Conservation (phyloP, 140 eudicot species). For the Cichorium intybus region DNA sequence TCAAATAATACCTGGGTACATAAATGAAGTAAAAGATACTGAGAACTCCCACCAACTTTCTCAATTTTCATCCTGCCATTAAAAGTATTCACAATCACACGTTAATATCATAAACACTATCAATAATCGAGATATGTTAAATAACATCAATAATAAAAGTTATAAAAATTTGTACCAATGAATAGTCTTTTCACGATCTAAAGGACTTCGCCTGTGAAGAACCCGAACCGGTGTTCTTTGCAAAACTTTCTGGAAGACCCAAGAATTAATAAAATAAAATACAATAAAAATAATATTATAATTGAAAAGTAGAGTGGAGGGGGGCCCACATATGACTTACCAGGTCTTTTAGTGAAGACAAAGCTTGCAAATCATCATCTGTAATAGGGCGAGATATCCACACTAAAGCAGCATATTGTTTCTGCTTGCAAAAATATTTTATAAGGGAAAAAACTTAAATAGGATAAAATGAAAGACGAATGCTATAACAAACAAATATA, state of each 20-base stretch:
- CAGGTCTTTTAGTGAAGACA: slow-evolving; percentile 71
- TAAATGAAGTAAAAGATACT: slow-evolving; percentile 79
- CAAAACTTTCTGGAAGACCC: slow-evolving; percentile 48
- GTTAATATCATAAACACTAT: not conserved
- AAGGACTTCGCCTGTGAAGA: slow-evolving; percentile 96
- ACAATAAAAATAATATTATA: slow-evolving; percentile 10
- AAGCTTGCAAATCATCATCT: slow-evolving; percentile 52
- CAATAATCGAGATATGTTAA: slow-evolving; percentile 1
- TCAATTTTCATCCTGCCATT: slow-evolving; percentile 86
- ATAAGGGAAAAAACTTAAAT: not conserved
- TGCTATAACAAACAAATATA: not conserved
- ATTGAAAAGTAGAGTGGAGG: not conserved
- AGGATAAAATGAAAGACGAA: too few species aligned
- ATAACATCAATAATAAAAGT: slow-evolving; percentile 5
- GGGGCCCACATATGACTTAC: slow-evolving; percentile 34
- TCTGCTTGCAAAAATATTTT: slow-evolving; percentile 43
- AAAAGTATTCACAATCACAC: slow-evolving; percentile 2
- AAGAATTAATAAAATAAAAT: not conserved
- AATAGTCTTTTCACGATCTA: slow-evolving; percentile 83
- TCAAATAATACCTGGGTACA: slow-evolving; percentile 76
- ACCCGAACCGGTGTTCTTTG: slow-evolving; percentile 96
- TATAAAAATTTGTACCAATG: slow-evolving; percentile 56
- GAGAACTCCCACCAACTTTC: slow-evolving; percentile 68
- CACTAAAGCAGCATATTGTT: slow-evolving; percentile 93
- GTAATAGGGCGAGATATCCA: slow-evolving; percentile 81